Evolutionary conservation across 148 eudicot species (phyloP).

Genomic region (Beta vulgaris): DNA sequence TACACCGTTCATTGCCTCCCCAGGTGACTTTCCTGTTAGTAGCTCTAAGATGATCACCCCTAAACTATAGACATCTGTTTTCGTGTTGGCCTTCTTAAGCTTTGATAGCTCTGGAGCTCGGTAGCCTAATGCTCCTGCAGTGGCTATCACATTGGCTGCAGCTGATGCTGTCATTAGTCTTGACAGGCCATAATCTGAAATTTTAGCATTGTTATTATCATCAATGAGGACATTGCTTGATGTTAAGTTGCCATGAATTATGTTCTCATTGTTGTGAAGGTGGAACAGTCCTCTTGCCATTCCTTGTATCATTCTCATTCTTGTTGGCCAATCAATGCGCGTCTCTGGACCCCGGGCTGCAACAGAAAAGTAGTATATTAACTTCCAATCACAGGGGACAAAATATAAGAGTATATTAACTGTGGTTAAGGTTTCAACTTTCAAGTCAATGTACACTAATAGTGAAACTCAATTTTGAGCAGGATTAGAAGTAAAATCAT

Average conservation of each 20-base stretch:
- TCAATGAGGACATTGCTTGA: conserved; percentile 83
- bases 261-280: conserved; percentile 63
- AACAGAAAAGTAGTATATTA: not conserved
- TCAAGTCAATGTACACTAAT: no score
- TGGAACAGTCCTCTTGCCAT: conserved; percentile 57
- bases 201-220: conserved; percentile 44
- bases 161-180: conserved; percentile 76
- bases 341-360: conserved; percentile 61
- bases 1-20: conserved; percentile 67
- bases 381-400: not conserved
- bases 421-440: no score
- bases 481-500: no score
- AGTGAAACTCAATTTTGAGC: no score
- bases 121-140: conserved; percentile 82
- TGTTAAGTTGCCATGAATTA: conserved; percentile 80
- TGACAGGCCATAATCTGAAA: conserved; percentile 77
- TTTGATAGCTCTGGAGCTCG: conserved; percentile 87
- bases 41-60: conserved; percentile 82
- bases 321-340: conserved; percentile 59
- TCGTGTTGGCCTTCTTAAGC: conserved; percentile 73
- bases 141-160: conserved; percentile 65
- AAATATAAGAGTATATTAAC: no score
- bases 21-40: conserved; percentile 78
- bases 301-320: conserved; percentile 71
- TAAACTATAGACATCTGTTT: conserved; percentile 76